Conservation (phyloP, 2,329 filamentous ascomycete genomes). For the Pseudocercospora pini-densiflorae region DNA sequence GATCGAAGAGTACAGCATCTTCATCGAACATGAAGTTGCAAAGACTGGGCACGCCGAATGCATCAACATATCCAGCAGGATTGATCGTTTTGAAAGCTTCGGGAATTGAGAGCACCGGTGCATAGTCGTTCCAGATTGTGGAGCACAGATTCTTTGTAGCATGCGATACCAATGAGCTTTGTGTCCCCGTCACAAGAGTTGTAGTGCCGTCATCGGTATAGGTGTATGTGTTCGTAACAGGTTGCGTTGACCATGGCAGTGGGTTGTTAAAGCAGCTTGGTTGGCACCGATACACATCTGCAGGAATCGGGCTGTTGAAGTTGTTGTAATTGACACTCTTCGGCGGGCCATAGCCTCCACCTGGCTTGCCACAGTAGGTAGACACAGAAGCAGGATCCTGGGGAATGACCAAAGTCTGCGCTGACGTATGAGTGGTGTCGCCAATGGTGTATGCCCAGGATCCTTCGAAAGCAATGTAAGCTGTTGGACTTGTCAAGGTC, state of each 20-base stretch:
- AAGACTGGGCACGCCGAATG: neutral
- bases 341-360: conserved; percentile 19
- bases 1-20: conserved; percentile 30
- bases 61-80: conserved; percentile 5
- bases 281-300: conserved; percentile 31
- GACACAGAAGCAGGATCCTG: conserved; percentile 23
- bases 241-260: conserved; percentile 6
- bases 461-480: conserved; percentile 30
- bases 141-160: conserved; percentile 29
- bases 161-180: neutral
- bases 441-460: conserved; percentile 23
- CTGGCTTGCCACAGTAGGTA: conserved; percentile 26
- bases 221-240: neutral
- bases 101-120: conserved; percentile 28
- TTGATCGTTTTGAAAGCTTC: conserved; percentile 24
- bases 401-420: conserved; percentile 24
- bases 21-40: conserved; percentile 19
- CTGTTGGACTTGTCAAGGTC: conserved; percentile 32
- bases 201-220: conserved; percentile 4
- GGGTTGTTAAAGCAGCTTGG: conserved; percentile 25
- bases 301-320: conserved; percentile 27
- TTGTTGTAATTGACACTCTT: conserved; percentile 29
- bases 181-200: neutral
- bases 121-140: conserved; percentile 33
- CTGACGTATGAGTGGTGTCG: conserved; percentile 12